Base-by-base conservation (phyloP, 495 filamentous ascomycete species). In the Penicillium paxilli region DNA sequence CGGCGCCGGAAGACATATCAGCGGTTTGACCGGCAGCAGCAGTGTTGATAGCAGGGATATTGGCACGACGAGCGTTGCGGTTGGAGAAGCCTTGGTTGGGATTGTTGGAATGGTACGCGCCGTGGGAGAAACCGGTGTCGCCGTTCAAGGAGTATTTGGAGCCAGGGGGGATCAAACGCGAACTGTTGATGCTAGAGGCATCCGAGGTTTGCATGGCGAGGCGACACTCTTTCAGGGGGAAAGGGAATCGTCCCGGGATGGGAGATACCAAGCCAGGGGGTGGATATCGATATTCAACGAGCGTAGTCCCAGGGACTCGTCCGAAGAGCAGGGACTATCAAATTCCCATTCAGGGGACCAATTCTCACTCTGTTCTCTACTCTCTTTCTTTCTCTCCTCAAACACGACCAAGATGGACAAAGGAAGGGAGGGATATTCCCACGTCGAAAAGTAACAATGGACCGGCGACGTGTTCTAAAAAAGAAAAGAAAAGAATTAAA, bases 31-130 rank as follows among this genome's bases (percentile, higher is more conserved):
- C 71, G 71, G 73, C 63, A 54, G 80, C 67, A 64, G 81, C 70
- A 10, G 94, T 98, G 67, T 98, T 97, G 73, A 98, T 96, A 59
- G 88, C 84, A 50, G 92, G 91, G 68, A 98, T 89, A 77, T 95
- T 96, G 24, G 82, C 83, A 33, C 87, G 80, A 68, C 93, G 88
- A 57, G 87, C 82, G 66, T 92, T 90, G 57, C 92, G 84, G 62
- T 96, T 90, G 57, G 84, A 85, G 64, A 91, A 93, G 52, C 89
- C 87, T 60, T 80, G 82, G 75, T 82, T 52, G 49, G 71, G 71
- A 51, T 83, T 80, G 73, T 93, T 95, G 54, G 88, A 91, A 58
- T 82, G 82, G 76, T 92, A 96, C 40, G 91, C 89, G 60, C 89
- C 90, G 68, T 95, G 91, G 21, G 91, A 94, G 69, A 96, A 96